These are phyloP conservation scores for Lepidium sativum DNA, from an alignment of 345 rosid species.

Conservation along the genomic window DNA sequence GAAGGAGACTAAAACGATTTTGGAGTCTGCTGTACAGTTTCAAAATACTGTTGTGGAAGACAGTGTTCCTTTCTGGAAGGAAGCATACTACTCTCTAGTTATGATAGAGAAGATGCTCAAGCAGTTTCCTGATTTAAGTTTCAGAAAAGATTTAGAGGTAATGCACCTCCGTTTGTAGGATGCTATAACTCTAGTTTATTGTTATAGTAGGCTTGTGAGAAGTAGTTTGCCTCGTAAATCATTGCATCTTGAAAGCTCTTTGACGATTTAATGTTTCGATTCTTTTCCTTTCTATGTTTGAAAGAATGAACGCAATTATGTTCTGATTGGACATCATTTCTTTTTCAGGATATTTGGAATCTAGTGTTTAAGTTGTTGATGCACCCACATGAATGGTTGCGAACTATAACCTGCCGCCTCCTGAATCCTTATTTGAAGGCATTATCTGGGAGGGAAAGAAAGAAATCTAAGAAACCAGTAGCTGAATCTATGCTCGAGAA, in stretches of 20 bases:
- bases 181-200: neutral
- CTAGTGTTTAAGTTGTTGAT: constrained; percentile 51
- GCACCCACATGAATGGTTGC: constrained; percentile 69
- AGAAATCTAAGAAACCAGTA: neutral
- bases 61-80: constrained; percentile 54
- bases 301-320: neutral
- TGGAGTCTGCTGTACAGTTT: constrained; percentile 37
- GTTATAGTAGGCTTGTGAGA: neutral
- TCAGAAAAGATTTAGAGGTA: constrained; percentile 51
- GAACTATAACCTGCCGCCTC: constrained; percentile 54
- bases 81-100: constrained; percentile 67
- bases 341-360: constrained; percentile 56
- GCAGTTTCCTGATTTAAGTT: constrained; percentile 32
- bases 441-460: neutral
- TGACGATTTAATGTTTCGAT: neutral
- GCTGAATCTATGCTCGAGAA: neutral
- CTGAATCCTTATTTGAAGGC: constrained; percentile 42
- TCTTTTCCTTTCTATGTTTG: neutral
- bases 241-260: neutral
- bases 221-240: neutral
- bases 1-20: constrained; percentile 34
- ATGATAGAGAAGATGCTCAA: constrained; percentile 72
- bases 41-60: constrained; percentile 34
- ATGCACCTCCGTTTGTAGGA: neutral
- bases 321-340: neutral